phyloP scores from a whole-genome alignment of 805 yeast genomes.

The Wickerhamomyces tratensis region DNA sequence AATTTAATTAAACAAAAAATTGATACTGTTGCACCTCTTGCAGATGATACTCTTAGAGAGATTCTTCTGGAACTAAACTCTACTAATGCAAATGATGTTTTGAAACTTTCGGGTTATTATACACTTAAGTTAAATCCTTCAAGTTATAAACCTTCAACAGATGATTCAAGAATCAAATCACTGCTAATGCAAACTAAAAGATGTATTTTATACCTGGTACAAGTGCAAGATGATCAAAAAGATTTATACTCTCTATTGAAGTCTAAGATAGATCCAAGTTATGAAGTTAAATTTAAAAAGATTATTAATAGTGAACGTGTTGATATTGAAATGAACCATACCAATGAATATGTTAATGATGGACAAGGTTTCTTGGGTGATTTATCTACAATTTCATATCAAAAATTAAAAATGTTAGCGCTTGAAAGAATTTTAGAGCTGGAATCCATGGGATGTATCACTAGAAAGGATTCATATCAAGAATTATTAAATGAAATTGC shows the following conservation, averaged over 20 bases:
- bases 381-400: constrained; percentile 42
- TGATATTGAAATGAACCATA: constrained; percentile 24
- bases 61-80: constrained; percentile 32
- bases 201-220: constrained; percentile 70
- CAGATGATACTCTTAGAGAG: constrained; percentile 46
- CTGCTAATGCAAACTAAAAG: constrained; percentile 72
- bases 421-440: constrained; percentile 68
- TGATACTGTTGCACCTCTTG: constrained; percentile 33
- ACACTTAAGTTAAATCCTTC: constrained; percentile 53
- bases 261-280: constrained; percentile 54
- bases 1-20: constrained; percentile 30
- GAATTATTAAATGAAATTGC: constrained; percentile 77
- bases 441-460: constrained; percentile 55
- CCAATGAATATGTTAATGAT: constrained; percentile 30
- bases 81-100: constrained; percentile 32
- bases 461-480: constrained; percentile 68
- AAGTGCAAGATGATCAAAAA: constrained; percentile 63
- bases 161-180: constrained; percentile 48
- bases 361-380: constrained; percentile 40
- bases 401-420: constrained; percentile 68
- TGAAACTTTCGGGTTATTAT: constrained; percentile 41
- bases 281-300: constrained; percentile 55
- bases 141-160: constrained; percentile 31
- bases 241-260: constrained; percentile 62
- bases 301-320: constrained; percentile 40